phyloP scores from a whole-genome alignment of 441 rosid species.

The Pelargonium myrrhifolium region DNA sequence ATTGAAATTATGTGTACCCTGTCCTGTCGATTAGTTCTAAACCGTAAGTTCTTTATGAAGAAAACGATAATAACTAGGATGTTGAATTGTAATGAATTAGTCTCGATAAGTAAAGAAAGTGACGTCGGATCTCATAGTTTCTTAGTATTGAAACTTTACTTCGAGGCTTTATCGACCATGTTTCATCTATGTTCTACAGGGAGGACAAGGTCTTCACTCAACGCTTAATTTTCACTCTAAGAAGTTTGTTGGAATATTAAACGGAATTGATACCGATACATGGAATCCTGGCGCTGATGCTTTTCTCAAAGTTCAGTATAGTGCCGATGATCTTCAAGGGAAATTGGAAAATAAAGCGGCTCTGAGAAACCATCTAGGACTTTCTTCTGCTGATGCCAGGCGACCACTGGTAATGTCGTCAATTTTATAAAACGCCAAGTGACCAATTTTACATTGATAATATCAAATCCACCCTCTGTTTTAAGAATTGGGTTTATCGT shows the following conservation, averaged over 20 bases:
- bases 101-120: background rate
- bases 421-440: constrained; percentile 5
- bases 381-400: constrained; percentile 51
- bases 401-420: constrained; percentile 67
- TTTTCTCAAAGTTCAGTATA: constrained; percentile 71
- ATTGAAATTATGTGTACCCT: too few relatives aligned
- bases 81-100: background rate
- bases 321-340: constrained; percentile 65
- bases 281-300: constrained; percentile 86
- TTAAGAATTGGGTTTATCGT: background rate
- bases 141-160: constrained; percentile 4
- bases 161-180: background rate
- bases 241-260: constrained; percentile 80
- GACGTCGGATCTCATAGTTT: background rate
- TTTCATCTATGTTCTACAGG: constrained; percentile 36
- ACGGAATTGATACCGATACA: constrained; percentile 83
- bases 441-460: background rate
- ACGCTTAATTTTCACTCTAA: constrained; percentile 74
- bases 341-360: constrained; percentile 74
- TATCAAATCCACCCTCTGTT: background rate
- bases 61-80: background rate
- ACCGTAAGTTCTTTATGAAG: background rate
- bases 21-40: too few relatives aligned
- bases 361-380: constrained; percentile 63
- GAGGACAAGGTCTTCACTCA: constrained; percentile 86